Evolutionary conservation across 208 protist genomes (phyloP), one percentile per base, ranked within the genome.

Genomic region (Acanthamoeba lenticulata): DNA sequence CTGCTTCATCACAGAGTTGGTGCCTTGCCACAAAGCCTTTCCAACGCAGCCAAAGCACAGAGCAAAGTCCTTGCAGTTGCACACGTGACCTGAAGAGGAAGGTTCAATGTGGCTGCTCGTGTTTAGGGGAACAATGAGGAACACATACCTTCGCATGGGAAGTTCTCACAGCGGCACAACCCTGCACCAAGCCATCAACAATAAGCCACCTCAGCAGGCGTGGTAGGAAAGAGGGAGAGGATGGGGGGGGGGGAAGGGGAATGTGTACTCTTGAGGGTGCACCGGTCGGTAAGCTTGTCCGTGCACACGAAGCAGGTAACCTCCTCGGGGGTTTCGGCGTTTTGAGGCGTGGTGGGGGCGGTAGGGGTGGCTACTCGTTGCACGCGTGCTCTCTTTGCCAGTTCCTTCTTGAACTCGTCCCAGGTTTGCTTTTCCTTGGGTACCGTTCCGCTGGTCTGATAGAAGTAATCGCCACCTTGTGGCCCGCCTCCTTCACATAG

Each of bases 1-100:
- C 36, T 77, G 67, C 67, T 77, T 77, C 67, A 77, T 77, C 34
- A 77, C 67, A 17, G 67, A 77, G 67, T 77, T 77, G 5, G 67
- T 77, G 19, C 67, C 67, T 32, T 77, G 67, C 67, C 67, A 77
- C 1, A 77, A 32, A 17, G 67, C 67, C 67, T 77, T 77, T 4
- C 67, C 67, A 24, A 77, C 67, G 21, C 67, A 77, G 1, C 67
- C 67, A 21, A 77, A 77, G 9, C 67, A 77, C 67, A 77, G 29
- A 15, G 32, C 32, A n/a, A 77, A 77, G 32, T 77, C 67, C 67
- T 77, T 77, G 67, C 67, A 77, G 67, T 21, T 77, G 67, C 67
- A 77, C 2, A n/a, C 0, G 34, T 77, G 67, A 2, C 32, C 67
- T 77, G 65, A 9, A 74, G 55, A n/a, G 1, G 49, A 57, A 27